Base-by-base conservation (phyloP, 2,329 filamentous ascomycete species). In the Anthostomella pinea region DNA sequence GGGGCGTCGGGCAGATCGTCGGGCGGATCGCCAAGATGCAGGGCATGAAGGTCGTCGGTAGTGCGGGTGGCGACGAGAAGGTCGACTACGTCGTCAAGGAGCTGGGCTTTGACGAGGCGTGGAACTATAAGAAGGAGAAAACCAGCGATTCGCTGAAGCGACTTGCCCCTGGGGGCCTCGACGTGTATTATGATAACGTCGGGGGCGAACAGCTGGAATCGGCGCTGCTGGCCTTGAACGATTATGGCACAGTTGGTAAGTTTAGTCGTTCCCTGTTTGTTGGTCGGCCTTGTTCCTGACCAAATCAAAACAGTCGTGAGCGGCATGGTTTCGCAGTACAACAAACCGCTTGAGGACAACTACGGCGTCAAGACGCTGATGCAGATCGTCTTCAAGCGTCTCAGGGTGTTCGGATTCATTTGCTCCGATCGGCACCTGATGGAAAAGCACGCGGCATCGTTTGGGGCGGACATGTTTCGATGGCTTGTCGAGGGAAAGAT, bases 61-160 rank as follows among this genome's bases (percentile, higher is more conserved):
- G 81, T 33, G 87, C 88, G 8, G 87, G 88, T 3, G 79, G 79
- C 13, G 83, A 90, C 54, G 81, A 85, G 55, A 94, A 95, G 70
- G 70, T 89, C 16, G 77, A 85, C 14, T 93, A 81, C 60, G 62
- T 76, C 34, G 56, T 49, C 27, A 63, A 69, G 37, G 67, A 73
- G 53, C 65, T 77, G 1, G 73, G 72, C 7, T 76, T 71, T 48
- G 72, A 77, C 37, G 66, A 49, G 11, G 87, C 81, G 7, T 93
- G 91, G 68, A 93, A 94, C 72, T 94, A 94, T 73, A 91, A 93
- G 75, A 89, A 78, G 49, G 86, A 93, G 67, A 77, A 74, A 49
- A 75, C 86, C 0, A 57, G 64, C 1, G 81, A 83, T 8, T 87
- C 85, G 0, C 70, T 94, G 38, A 64, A 70, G 47, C 73, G 85